phyloP scores from a whole-genome alignment of 2,329 filamentous ascomycete species.

The Herpotrichia juniperi region DNA sequence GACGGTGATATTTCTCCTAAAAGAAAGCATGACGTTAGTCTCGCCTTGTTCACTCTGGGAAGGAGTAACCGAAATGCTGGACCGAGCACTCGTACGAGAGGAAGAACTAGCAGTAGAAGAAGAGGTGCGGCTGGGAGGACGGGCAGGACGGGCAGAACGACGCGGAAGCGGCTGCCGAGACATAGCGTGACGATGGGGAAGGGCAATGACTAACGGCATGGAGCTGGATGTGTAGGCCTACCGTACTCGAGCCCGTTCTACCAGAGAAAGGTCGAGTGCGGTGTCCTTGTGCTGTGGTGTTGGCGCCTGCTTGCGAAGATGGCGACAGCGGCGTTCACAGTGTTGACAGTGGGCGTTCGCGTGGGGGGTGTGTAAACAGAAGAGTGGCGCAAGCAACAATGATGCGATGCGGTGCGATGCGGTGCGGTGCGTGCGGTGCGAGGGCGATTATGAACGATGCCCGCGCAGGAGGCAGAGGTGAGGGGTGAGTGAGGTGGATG shows the following conservation, averaged over 20 bases:
- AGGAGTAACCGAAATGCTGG: constrained; percentile 38
- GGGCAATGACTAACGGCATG: constrained; percentile 52
- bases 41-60: constrained; percentile 34
- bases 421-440: background rate
- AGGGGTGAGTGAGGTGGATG: constrained; percentile 7
- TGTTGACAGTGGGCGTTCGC: constrained; percentile 5
- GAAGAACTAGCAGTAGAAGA: constrained; percentile 20
- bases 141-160: constrained; percentile 33
- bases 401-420: constrained; percentile 4
- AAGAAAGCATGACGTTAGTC: constrained; percentile 46
- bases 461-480: constrained; percentile 1
- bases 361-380: constrained; percentile 2
- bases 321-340: constrained; percentile 15
- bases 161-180: constrained; percentile 37
- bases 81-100: constrained; percentile 30
- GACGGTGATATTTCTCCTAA: constrained; percentile 47
- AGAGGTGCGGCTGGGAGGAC: constrained; percentile 18
- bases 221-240: constrained; percentile 38
- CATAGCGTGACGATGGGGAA: constrained; percentile 40
- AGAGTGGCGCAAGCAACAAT: background rate
- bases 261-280: constrained; percentile 48
- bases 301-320: constrained; percentile 12
- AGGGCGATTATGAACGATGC: background rate
- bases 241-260: constrained; percentile 45
- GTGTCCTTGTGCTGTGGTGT: constrained; percentile 28